Base-by-base conservation (phyloP, 257 asterid genomes). In the Cinchona pubescens region DNA sequence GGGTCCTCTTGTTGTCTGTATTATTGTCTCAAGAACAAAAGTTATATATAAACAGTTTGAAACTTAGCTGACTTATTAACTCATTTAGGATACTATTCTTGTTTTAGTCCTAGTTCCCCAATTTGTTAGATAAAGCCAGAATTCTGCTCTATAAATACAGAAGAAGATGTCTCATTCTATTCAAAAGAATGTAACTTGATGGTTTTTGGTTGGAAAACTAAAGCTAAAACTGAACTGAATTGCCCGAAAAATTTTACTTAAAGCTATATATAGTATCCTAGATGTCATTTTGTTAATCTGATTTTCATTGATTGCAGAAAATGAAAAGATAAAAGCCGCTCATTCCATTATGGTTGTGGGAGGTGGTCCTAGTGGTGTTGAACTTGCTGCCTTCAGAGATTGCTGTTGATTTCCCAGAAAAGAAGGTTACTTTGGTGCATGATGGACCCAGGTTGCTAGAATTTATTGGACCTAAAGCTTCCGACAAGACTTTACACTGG, bases 371-470 rank as follows among this genome's bases (percentile, higher is more conserved):
- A 80, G 87, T 25, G 96, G 96, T 5, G 97, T 93, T n/a, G 96
- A 93, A 72, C 91, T 93, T 59, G 96, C 96, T 13, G 95, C n/a
- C n/a, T n/a, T n/a, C 88, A n/a, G 97, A 93, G 75, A 88, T 93
- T 2, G 91, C 92, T 8, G 90, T 90, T 2, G 96, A 90, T 81
- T 91, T 86, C 70, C 88, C 90, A 0, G 84, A 84, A 2, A 93
- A 88, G 79, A 85, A 74, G 74, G 89, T 91, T 7, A 85, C 81
- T 37, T 80, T 93, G 9, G 91, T 91, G 65, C 98, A 93, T 27
- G 74, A 87, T 2, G 97, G 98, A 19, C 75, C 88, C 4, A 81
- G 96, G 76, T 69, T 93, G 77, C 82, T 93, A n/a, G 97, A 93
- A 68, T 91, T 91, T 80, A 87, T 93, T 7, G 98, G 97, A 40